Evolutionary conservation across 441 rosid species (phyloP), one percentile per base, ranked within the genome.

Genomic region (Bruguiera hainesii): DNA sequence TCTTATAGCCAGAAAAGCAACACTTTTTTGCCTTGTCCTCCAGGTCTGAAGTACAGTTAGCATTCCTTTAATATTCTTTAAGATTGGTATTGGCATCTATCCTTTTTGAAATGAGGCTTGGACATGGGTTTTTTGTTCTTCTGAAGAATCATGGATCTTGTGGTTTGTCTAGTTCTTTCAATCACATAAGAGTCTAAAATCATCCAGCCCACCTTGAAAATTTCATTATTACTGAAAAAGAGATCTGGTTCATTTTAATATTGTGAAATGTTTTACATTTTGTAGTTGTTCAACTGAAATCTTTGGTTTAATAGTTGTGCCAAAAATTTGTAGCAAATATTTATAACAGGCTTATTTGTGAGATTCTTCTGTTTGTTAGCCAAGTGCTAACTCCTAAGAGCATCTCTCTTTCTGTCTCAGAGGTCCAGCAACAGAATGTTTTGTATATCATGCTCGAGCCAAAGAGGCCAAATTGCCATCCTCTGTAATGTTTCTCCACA

Each of bases 361-460:
- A 9, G 6, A 29, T 23, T 26, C 8, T 28, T 52, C 20, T 20
- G 23, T 71, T 58, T 64, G 42, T 65, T 60, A 28, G 30, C 1
- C 18, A 13, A 11, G 16, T 3, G 48, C 48, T 8, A 42, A 42
- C 48, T 42, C 48, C 23, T n/a, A 33, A 25, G 7, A 1, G 29
- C 50, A 33, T 48, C 4, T 53, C 5, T 65, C 58, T 70, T 80
- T 71, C 35, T 73, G 20, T 87, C 80, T 60, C 89, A 95, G 96
- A 79, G 99, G 97, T 71, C 98, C 98, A n/a, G 96, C 97, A 49
- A 96, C 99, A 42, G 93, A 96, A 73, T 93, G 98, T 73, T 87
- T 83, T 71, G 75, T 95, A 70, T 83, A 86, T 79, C 98, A 84
- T 79, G 99, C 98, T 68, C 93, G 96, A 67, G 99, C 98, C 10